A percentile compares a stretch with the other conserved stretches of the same genome.
phyloP scores from a whole-genome alignment of 805 yeast genomes.

The Myxozyma kluyveri region DNA sequence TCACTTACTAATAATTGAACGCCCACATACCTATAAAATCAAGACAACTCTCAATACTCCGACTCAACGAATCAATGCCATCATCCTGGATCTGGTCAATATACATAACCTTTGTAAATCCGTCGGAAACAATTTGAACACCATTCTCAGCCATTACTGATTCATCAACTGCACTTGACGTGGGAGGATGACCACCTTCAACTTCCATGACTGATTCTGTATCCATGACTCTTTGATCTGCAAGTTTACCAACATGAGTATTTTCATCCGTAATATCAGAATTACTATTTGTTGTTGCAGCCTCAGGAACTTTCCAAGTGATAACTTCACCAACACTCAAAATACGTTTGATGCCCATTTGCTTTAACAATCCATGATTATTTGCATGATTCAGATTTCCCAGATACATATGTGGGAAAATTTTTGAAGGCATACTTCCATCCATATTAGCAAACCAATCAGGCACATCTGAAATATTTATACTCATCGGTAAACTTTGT shows the following conservation, averaged over 20 bases:
- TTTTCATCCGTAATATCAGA: neutral
- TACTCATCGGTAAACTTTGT: constrained; percentile 2
- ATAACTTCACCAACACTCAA: constrained; percentile 79
- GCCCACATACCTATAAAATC: too few relatives aligned
- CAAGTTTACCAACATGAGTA: neutral
- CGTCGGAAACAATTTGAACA: constrained; percentile 16
- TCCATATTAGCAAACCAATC: constrained; percentile 40
- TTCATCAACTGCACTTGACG: neutral
- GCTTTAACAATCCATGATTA: constrained; percentile 57
- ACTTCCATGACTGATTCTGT: neutral
- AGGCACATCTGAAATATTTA: too few relatives aligned
- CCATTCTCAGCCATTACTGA: neutral
- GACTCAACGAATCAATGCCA: constrained; percentile 75
- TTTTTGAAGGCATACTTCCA: constrained; percentile 81
- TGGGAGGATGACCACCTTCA: constrained; percentile 2
- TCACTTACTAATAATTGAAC: too few relatives aligned
- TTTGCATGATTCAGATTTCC: constrained; percentile 85
- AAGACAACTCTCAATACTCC: constrained; percentile 61
- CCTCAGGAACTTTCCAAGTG: constrained; percentile 23
- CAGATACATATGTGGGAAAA: constrained; percentile 76
- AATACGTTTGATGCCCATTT: constrained; percentile 67
- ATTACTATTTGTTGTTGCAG: constrained; percentile 1
- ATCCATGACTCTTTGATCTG: neutral
- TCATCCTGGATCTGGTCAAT: constrained; percentile 82
- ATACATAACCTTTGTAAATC: constrained; percentile 53